Percentiles rank a stretch among this genome's conserved stretches.
These are phyloP conservation scores for Amaranthus tricolor DNA, from an alignment of 179 eudicot species.

Conservation along the genomic window DNA sequence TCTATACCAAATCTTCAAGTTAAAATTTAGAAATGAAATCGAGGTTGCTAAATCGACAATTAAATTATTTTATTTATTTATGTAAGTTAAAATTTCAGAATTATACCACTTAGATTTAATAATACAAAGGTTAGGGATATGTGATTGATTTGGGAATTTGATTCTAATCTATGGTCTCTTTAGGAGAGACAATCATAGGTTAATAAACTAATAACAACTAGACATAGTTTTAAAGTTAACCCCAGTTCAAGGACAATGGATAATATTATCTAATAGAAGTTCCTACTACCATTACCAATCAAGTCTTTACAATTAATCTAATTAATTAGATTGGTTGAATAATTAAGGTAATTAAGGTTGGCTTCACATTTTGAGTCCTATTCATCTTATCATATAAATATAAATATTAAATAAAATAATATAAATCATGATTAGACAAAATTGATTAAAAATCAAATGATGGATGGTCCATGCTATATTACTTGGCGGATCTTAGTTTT, in stretches of 20 bases:
- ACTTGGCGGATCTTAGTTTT: constrained; percentile 12
- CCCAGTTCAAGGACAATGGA: constrained; percentile 6
- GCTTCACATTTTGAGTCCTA: neutral
- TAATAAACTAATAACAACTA: neutral
- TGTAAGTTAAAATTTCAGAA: neutral
- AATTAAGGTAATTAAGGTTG: constrained; percentile 11
- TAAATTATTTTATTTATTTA: no score
- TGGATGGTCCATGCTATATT: neutral
- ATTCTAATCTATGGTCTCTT: constrained; percentile 16
- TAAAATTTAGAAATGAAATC: no score
- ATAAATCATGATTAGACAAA: neutral
- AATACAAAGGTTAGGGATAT: neutral
- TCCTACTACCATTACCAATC: constrained; percentile 16
- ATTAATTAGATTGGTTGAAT: neutral
- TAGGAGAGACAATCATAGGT: constrained; percentile 9
- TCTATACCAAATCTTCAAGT: no score
- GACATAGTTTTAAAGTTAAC: constrained; percentile 4
- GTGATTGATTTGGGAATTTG: neutral
- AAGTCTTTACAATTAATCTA: constrained; percentile 7
- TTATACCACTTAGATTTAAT: neutral
- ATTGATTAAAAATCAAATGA: neutral
- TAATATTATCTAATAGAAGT: constrained; percentile 10
- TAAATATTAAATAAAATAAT: neutral
- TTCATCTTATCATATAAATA: neutral
- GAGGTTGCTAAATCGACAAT: no score